Conservation (phyloP, 2,329 filamentous ascomycete genomes). For the Stagonosporopsis vannaccii region DNA sequence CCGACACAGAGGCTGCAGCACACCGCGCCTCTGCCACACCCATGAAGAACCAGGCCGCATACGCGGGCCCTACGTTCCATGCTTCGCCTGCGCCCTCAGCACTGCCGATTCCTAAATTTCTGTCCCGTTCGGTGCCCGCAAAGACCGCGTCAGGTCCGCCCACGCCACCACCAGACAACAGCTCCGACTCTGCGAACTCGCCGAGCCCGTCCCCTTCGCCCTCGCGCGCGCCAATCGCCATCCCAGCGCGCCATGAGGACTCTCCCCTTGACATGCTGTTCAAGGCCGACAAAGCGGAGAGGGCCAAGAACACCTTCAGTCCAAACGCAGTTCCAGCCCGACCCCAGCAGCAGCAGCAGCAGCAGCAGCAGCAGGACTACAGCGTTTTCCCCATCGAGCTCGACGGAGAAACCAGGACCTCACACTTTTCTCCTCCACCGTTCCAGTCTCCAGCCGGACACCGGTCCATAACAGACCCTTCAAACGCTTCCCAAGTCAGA, state of each 20-base stretch:
- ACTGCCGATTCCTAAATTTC: constrained; percentile 88
- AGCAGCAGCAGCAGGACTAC: constrained; percentile 53
- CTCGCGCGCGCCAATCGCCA: constrained; percentile 55
- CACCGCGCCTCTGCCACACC: constrained; percentile 39
- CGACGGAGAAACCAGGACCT: constrained; percentile 48
- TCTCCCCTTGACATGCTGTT: constrained; percentile 93
- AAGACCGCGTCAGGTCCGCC: constrained; percentile 53
- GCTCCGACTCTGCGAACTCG: constrained; percentile 49
- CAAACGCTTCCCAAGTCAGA: constrained; percentile 35
- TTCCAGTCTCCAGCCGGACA: constrained; percentile 31
- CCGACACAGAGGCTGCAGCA: constrained; percentile 36
- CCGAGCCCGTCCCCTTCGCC: constrained; percentile 57
- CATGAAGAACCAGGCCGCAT: constrained; percentile 62
- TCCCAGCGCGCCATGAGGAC: constrained; percentile 61
- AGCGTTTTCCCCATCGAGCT: constrained; percentile 74
- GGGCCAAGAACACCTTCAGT: constrained; percentile 63
- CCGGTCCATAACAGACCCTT: constrained; percentile 44
- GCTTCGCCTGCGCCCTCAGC: constrained; percentile 91
- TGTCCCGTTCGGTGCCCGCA: constrained; percentile 76
- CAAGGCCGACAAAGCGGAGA: constrained; percentile 82
- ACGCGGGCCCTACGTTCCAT: constrained; percentile 94
- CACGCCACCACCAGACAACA: constrained; percentile 57
- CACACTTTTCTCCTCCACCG: constrained; percentile 30
- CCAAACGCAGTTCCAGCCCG: constrained; percentile 29
- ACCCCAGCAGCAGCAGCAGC: constrained; percentile 49